These are phyloP conservation scores for Trichoderma gamsii DNA, from an alignment of 495 filamentous ascomycete genomes.

Conservation along the genomic window DNA sequence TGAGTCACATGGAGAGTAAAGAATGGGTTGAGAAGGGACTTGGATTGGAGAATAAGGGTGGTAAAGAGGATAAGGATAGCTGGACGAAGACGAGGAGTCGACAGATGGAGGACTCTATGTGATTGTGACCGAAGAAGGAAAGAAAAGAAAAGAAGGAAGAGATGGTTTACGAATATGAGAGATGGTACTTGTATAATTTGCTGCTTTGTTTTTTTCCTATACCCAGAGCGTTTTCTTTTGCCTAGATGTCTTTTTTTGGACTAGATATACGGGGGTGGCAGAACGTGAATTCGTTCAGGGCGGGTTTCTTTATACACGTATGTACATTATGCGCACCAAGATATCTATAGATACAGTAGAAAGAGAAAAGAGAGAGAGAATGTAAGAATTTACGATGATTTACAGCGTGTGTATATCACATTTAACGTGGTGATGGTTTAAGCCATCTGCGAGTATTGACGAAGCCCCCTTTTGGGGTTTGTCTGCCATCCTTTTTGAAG, in stretches of 20 bases:
- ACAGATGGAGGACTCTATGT: constrained; percentile 73
- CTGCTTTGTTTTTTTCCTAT: neutral
- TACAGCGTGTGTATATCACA: too few species aligned
- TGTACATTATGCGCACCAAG: too few species aligned
- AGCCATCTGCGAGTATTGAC: too few species aligned
- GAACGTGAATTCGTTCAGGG: too few species aligned
- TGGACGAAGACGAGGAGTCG: constrained; percentile 61
- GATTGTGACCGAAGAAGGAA: constrained; percentile 16
- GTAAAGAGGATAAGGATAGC: constrained; percentile 55
- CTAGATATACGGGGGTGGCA: neutral
- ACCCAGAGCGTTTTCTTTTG: neutral
- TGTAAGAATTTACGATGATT: too few species aligned
- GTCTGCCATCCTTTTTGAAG: too few species aligned
- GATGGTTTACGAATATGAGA: neutral
- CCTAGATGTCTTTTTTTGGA: neutral
- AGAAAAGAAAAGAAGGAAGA: too few species aligned
- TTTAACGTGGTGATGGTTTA: too few species aligned
- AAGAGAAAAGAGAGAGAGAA: too few species aligned
- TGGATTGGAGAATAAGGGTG: constrained; percentile 53
- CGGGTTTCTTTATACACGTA: too few species aligned
- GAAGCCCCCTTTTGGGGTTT: too few species aligned
- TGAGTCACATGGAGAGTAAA: constrained; percentile 88
- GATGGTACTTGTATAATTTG: neutral
- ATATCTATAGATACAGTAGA: too few species aligned
- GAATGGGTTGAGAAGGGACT: constrained; percentile 91